phyloP scores from a whole-genome alignment of 1,139 yeast species.

The Geotrichum candidum region DNA sequence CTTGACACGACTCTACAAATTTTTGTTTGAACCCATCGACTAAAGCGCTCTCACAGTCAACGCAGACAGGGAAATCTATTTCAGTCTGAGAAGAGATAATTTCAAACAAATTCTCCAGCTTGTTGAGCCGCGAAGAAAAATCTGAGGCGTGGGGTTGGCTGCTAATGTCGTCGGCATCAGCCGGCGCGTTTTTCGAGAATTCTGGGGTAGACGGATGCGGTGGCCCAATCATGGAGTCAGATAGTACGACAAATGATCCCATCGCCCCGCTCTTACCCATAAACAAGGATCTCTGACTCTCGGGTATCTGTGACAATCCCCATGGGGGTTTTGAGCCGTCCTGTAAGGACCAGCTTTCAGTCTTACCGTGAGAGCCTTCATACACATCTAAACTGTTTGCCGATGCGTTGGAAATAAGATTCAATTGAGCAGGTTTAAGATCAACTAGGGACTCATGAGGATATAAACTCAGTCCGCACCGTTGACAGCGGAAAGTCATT shows the following conservation, averaged over 20 bases:
- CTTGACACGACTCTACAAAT: conserved; percentile 68
- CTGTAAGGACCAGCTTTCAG: neutral
- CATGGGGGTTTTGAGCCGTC: conserved; percentile 8
- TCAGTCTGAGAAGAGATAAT: conserved; percentile 64
- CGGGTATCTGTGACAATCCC: conserved; percentile 18
- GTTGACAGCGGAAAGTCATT: conserved; percentile 42
- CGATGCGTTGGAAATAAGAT: conserved; percentile 30
- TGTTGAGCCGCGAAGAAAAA: conserved; percentile 40
- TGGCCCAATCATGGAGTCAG: conserved; percentile 17
- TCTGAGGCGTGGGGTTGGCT: conserved; percentile 23
- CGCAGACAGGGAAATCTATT: conserved; percentile 84
- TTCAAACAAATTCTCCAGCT: conserved; percentile 58
- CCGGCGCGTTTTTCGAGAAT: conserved; percentile 1
- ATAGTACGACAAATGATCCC: conserved; percentile 18
- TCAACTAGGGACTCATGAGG: conserved; percentile 51
- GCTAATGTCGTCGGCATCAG: conserved; percentile 1
- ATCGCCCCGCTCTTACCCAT: conserved; percentile 12
- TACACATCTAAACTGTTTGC: neutral
- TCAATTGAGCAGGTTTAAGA: conserved; percentile 49
- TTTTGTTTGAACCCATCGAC: conserved; percentile 62
- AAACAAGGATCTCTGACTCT: conserved; percentile 5
- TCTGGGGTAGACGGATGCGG: conserved; percentile 7
- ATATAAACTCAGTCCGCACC: conserved; percentile 53
- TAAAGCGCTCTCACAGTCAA: conserved; percentile 70
- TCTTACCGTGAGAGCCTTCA: neutral